Evolutionary conservation across 345 rosid species (phyloP), one percentile per base, ranked within the genome.

Genomic region (Rhizophora mangle): DNA sequence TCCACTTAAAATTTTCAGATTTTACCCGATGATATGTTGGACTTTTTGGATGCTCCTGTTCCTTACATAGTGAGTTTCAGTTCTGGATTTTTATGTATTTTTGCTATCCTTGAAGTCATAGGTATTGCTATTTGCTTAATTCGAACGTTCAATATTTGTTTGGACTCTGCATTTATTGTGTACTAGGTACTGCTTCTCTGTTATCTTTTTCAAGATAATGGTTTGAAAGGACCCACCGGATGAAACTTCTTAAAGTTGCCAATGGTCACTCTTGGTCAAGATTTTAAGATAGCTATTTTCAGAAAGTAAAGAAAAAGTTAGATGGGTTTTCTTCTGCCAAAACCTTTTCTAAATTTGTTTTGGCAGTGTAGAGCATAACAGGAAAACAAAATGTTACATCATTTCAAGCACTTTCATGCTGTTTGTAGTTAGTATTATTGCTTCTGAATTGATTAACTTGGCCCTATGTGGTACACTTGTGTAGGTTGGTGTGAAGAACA

Each of bases 1-100:
- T 46, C 57, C 66, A 71, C 4, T 26, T 67, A 55, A 13, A 71
- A 36, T 70, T 67, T 82, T 60, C 88, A 94, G 98, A 84, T 94
- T 83, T 85, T 94, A 80, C 97, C 98, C 6, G 87, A 94, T 81
- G 95, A 89, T 80, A 94, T 91, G 97, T 80, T 91, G 73, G 98
- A 94, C 72, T 91, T 89, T 81, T 82, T 91, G 84, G 98, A 94
- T 80, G 98, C 96, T 27, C 97, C 98, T 29, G 97, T 91, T 70
- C 98, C 98, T 64, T 94, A 94, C 74, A 74, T 89, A 62, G 97
- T 94, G 77, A 94, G 97, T 87, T 52, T 59, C 52, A 29, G n/a
- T 54, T 72, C 69, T 30, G 39, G 20, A 43, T 22, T 20, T 51
- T 20, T 62, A 9, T n/a, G 47, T 46, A 20, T 67, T 58, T 43